phyloP scores from a whole-genome alignment of 805 yeast genomes.

The Candida glaebosa region DNA sequence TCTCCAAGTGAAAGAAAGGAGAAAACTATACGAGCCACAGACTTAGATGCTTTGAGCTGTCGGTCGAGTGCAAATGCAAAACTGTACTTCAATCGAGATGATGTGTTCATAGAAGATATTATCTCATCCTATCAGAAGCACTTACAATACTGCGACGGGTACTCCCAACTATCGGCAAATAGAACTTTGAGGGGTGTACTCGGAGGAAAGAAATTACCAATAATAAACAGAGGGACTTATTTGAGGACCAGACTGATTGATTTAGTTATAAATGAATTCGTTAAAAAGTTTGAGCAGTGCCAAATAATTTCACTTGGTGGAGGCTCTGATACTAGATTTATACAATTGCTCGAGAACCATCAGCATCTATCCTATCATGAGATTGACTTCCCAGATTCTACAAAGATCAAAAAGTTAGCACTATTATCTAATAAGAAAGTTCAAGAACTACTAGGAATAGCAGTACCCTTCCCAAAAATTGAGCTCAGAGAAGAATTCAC shows the following conservation, averaged over 20 bases:
- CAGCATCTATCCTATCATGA: conserved; percentile 47
- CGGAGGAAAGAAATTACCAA: conserved; percentile 49
- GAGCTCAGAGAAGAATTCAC: conserved; percentile 21
- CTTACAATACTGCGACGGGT: conserved; percentile 38
- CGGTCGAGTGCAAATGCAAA: conserved; percentile 49
- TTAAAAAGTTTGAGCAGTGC: conserved; percentile 25
- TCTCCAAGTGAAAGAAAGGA: conserved; percentile 37
- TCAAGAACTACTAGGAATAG: conserved; percentile 18
- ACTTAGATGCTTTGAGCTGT: conserved; percentile 68
- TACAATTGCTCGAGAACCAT: conserved; percentile 40
- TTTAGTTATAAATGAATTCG: conserved; percentile 39
- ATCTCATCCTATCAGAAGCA: conserved; percentile 33
- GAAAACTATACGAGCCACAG: conserved; percentile 53
- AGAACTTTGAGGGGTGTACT: conserved; percentile 39
- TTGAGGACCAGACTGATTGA: conserved; percentile 56
- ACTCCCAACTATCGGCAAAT: conserved; percentile 35
- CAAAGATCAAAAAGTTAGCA: conserved; percentile 47
- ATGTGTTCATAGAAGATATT: conserved; percentile 29
- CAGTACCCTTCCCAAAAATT: conserved; percentile 3
- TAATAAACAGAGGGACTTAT: conserved; percentile 71
- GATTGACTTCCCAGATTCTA: conserved; percentile 59
- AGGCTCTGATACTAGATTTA: conserved; percentile 74
- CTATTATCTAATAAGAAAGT: conserved; percentile 34
- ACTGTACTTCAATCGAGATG: conserved; percentile 44
- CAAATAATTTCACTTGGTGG: conserved; percentile 75